Percentiles rank a stretch among this genome's conserved stretches.
Conservation (phyloP, 2,329 filamentous ascomycete genomes). For the Xylaria sp. region DNA sequence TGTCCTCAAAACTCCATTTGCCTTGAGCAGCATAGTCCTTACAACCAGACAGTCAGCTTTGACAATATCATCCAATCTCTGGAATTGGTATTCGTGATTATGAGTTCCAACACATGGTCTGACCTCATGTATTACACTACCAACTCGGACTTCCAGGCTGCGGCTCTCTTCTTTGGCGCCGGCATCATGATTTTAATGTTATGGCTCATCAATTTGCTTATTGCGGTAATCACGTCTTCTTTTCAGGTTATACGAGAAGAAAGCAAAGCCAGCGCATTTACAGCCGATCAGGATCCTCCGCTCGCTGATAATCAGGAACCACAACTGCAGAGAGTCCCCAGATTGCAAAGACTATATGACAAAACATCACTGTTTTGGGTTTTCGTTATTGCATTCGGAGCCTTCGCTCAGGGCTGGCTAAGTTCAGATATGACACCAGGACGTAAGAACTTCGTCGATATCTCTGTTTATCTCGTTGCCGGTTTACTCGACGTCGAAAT, state of each 20-base stretch:
- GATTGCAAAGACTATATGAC: slow-evolving; percentile 77
- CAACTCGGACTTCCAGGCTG: slow-evolving; percentile 88
- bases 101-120: slow-evolving; percentile 97
- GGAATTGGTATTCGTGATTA: slow-evolving; percentile 96
- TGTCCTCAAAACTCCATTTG: slow-evolving; percentile 88
- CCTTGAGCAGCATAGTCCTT: slow-evolving; percentile 81
- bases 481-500: slow-evolving; percentile 85
- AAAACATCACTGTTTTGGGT: slow-evolving; percentile 84
- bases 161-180: slow-evolving; percentile 79
- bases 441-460: slow-evolving; percentile 73
- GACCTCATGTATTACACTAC: slow-evolving; percentile 95
- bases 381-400: slow-evolving; percentile 78
- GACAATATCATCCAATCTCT: slow-evolving; percentile 94
- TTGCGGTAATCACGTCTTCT: slow-evolving; percentile 97
- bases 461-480: slow-evolving; percentile 80
- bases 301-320: slow-evolving; percentile 54
- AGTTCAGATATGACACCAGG: slow-evolving; percentile 78
- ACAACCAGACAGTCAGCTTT: slow-evolving; percentile 88
- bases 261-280: slow-evolving; percentile 93
- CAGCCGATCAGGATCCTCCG: slow-evolving; percentile 71
- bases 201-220: slow-evolving; percentile 93
- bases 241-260: slow-evolving; percentile 99
- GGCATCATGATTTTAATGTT: slow-evolving; percentile 92
- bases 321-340: slow-evolving; percentile 55
- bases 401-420: slow-evolving; percentile 81